phyloP scores from a whole-genome alignment of 257 asterid species.

The Solanum habrochaites region DNA sequence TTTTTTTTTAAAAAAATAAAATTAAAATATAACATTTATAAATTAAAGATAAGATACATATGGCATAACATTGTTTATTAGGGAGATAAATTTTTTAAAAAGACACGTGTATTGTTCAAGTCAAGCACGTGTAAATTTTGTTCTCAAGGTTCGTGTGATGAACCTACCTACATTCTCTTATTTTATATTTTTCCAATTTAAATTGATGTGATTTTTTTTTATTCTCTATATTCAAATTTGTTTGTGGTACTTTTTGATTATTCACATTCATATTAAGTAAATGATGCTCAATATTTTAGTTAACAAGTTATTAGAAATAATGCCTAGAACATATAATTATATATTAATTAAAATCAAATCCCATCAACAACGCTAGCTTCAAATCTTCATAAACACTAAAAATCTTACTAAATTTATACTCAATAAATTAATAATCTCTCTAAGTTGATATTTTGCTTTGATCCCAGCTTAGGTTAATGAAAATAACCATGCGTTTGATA shows the following conservation, averaged over 20 bases:
- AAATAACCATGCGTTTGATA: too few species aligned
- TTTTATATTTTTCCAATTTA: too few species aligned
- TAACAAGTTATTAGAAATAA: background rate
- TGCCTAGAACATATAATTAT: background rate
- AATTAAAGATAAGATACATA: background rate
- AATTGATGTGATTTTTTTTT: too few species aligned
- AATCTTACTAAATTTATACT: too few species aligned
- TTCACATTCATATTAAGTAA: background rate
- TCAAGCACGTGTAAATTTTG: background rate
- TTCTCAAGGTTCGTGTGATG: background rate
- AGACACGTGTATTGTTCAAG: background rate
- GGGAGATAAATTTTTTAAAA: background rate
- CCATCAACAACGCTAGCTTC: background rate
- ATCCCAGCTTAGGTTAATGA: background rate
- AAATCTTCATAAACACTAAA: too few species aligned
- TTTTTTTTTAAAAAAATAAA: background rate
- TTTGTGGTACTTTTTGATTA: background rate
- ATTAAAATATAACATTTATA: background rate
- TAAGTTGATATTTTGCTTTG: background rate
- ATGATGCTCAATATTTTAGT: too few species aligned
- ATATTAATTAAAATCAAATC: too few species aligned
- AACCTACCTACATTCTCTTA: background rate
- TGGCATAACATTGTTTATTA: background rate
- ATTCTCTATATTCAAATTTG: background rate
- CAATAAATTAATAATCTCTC: too few species aligned